These are phyloP conservation scores for Breviolum minutum DNA, from an alignment of 73 alveolate genomes.

Conservation along the genomic window DNA sequence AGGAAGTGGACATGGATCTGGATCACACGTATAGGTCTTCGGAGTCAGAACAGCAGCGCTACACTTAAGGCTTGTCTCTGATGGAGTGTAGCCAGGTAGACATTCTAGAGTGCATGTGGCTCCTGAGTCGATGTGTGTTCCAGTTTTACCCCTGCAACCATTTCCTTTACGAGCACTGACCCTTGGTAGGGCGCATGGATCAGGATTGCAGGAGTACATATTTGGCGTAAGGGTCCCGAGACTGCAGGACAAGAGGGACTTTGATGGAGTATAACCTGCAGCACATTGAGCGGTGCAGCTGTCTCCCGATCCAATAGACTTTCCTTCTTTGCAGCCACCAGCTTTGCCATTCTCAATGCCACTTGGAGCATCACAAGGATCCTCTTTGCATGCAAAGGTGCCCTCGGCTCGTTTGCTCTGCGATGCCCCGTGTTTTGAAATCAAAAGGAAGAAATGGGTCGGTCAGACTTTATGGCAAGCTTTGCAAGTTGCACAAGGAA, in stretches of 20 bases:
- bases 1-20: conserved; percentile 61
- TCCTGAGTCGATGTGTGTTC: conserved; percentile 5
- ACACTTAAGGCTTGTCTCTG: conserved; percentile 23
- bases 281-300: conserved; percentile 50
- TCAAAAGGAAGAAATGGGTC: too few relatives aligned
- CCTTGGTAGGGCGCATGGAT: conserved; percentile 31
- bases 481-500: too few relatives aligned
- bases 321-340: conserved; percentile 61
- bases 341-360: conserved; percentile 78
- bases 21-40: conserved; percentile 26
- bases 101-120: conserved; percentile 34
- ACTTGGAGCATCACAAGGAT: conserved; percentile 66
- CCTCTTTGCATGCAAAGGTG: conserved; percentile 69
- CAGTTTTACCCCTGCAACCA: conserved; percentile 47
- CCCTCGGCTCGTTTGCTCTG: background rate
- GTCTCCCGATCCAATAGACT: conserved; percentile 20
- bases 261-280: conserved; percentile 27
- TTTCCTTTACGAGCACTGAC: background rate
- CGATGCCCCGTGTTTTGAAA: too few relatives aligned
- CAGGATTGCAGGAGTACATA: conserved; percentile 35
- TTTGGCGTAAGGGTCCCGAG: conserved; percentile 57
- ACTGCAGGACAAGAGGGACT: conserved; percentile 35
- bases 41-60: conserved; percentile 28
- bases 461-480: too few relatives aligned
- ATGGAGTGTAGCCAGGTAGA: conserved; percentile 44